phyloP scores from a whole-genome alignment of 2,329 filamentous ascomycete genomes.

The Penicillium italicum region DNA sequence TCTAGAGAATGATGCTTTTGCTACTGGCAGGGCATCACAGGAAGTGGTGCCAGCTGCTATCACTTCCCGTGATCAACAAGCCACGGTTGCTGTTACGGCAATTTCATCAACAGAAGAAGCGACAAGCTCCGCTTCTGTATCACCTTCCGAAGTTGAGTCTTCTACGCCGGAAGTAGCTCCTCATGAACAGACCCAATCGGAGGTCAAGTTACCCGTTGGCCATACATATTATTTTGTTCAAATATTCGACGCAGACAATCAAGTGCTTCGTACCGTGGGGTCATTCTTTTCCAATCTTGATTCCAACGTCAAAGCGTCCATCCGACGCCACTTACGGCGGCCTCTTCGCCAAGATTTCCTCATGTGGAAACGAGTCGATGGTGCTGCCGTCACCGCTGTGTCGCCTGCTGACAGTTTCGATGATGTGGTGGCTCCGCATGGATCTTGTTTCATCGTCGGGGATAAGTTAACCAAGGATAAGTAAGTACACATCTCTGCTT shows the following conservation, averaged over 20 bases:
- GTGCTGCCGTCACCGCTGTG: constrained; percentile 34
- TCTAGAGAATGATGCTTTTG: constrained; percentile 10
- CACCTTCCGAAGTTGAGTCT: constrained; percentile 13
- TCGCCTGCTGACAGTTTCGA: constrained; percentile 35
- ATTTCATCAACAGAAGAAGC: constrained; percentile 10
- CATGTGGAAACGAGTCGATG: constrained; percentile 44
- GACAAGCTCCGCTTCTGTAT: constrained; percentile 1
- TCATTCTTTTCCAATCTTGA: constrained; percentile 43
- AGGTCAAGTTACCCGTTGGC: constrained; percentile 28
- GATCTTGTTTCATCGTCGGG: constrained; percentile 42
- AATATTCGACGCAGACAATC: constrained; percentile 50
- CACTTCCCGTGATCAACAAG: constrained; percentile 30
- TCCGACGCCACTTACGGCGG: constrained; percentile 40
- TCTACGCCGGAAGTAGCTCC: constrained; percentile 1
- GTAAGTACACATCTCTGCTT: constrained; percentile 24
- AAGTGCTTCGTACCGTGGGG: constrained; percentile 40
- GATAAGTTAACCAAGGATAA: constrained; percentile 39
- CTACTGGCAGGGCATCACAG: constrained; percentile 21
- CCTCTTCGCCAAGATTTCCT: constrained; percentile 40
- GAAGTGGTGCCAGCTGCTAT: constrained; percentile 30
- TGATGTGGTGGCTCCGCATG: constrained; percentile 35
- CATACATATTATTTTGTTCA: constrained; percentile 51
- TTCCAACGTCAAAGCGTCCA: constrained; percentile 39
- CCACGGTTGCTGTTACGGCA: constrained; percentile 17
- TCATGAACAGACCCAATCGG: constrained; percentile 14